These are phyloP conservation scores for Setaria italica DNA, from an alignment of 202 grass and related monocot species.

Conservation along the genomic window DNA sequence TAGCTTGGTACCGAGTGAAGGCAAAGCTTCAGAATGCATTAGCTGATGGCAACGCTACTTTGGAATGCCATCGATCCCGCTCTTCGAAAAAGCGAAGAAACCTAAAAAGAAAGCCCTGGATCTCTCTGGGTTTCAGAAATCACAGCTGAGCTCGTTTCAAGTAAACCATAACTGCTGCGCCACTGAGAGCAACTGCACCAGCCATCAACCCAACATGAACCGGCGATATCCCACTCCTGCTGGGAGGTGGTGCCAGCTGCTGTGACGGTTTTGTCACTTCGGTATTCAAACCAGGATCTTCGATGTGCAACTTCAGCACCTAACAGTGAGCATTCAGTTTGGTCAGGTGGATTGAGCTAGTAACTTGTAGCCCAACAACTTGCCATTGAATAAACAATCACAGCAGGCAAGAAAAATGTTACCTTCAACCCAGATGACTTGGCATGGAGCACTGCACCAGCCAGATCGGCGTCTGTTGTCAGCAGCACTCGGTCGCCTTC, in stretches of 20 bases:
- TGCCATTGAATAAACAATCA: background rate
- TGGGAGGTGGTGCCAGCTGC: constrained; percentile 48
- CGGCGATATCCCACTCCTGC: constrained; percentile 35
- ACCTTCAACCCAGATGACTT: constrained; percentile 84
- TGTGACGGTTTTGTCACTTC: constrained; percentile 49
- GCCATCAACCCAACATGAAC: constrained; percentile 64
- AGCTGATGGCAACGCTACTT: constrained; percentile 24
- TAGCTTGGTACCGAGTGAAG: constrained; percentile 10
- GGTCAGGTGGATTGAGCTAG: constrained; percentile 35
- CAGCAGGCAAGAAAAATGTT: constrained; percentile 28
- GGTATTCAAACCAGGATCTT: constrained; percentile 40
- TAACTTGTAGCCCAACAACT: background rate
- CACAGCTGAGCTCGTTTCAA: constrained; percentile 76
- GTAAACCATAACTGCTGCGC: constrained; percentile 68
- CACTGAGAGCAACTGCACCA: constrained; percentile 59
- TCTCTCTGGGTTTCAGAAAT: constrained; percentile 37
- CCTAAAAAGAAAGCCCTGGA: background rate
- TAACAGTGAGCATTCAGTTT: constrained; percentile 50
- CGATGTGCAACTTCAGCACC: constrained; percentile 88
- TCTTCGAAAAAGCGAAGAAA: background rate
- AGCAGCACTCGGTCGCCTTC: constrained; percentile 90
- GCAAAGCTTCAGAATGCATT: background rate
- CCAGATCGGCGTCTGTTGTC: constrained; percentile 77
- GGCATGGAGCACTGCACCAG: constrained; percentile 72
- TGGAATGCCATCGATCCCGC: background rate